These are phyloP conservation scores for Aspergillus panamensis DNA, from an alignment of 495 filamentous ascomycete species.

Conservation along the genomic window DNA sequence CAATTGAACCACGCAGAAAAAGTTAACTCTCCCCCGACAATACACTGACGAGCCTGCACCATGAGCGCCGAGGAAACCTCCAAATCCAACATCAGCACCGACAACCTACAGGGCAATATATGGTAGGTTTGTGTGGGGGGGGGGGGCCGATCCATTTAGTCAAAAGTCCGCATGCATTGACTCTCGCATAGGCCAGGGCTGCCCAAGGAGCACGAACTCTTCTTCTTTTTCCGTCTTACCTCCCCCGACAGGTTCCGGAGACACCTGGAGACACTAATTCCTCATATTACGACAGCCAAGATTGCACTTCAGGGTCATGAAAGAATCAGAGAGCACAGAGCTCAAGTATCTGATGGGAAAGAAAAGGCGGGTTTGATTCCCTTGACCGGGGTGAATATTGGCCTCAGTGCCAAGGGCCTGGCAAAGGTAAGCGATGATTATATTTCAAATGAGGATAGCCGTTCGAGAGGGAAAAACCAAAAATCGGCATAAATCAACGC, in stretches of 20 bases:
- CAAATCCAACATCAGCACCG: background rate
- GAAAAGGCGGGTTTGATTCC: background rate
- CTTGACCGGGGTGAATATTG: constrained; percentile 25
- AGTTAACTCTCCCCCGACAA: background rate
- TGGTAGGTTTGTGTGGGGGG: constrained; percentile 10
- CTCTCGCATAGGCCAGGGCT: constrained; percentile 22
- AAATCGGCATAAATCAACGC: background rate
- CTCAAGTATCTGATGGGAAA: background rate
- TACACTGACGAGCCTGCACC: background rate
- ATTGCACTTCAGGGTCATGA: background rate
- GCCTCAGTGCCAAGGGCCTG: constrained; percentile 31
- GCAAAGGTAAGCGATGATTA: constrained; percentile 20
- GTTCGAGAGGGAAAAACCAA: background rate
- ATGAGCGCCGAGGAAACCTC: background rate
- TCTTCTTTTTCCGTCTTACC: constrained; percentile 33
- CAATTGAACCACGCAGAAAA: background rate
- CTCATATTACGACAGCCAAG: constrained; percentile 20
- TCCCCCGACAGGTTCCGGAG: constrained; percentile 24
- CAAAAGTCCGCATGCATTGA: constrained; percentile 6
- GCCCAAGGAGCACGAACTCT: constrained; percentile 31
- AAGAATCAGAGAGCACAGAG: background rate
- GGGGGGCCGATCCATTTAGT: too few species aligned
- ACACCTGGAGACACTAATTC: constrained; percentile 22
- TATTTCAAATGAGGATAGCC: background rate
- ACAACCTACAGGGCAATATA: constrained; percentile 22